Evolutionary conservation across 441 rosid genomes (phyloP), one percentile per base, ranked within the genome.

Genomic region (Sinapis alba): DNA sequence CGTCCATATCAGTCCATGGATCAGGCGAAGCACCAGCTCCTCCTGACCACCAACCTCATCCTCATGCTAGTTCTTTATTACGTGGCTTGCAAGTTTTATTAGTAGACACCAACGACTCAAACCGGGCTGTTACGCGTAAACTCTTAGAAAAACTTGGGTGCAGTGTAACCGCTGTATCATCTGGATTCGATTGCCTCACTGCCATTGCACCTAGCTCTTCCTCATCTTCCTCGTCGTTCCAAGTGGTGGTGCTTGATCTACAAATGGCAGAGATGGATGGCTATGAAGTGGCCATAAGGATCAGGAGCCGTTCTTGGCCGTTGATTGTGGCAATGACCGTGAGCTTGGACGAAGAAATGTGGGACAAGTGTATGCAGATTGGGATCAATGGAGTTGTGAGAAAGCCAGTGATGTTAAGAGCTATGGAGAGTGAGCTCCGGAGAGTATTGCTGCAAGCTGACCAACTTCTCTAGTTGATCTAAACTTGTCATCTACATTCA

Each of bases 91-190:
- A 88, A 74, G 88, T 96, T 47, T 64, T 96, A 65, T 78, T 96
- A n/a, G 94, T 88, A 1, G 98, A 96, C 65, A 79, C 87, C 12
- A 95, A 93, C 53, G 91, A 89, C 54, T 69, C 82, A 21, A 93
- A 90, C 84, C 78, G 93, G 24, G 89, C 87, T 1, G 97, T 96
- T 78, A 91, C 96, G 0, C 80, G 86, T 73, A 91, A 87, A 80
- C 87, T 89, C 36, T 90, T 96, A 11, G 93, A 90, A 78, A 96
- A 87, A 83, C 84, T 96, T 1, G 98, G 99, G 16, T 95, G 97
- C 82, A 72, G 7, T 19, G 97, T 93, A 24, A 75, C 86, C 67
- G 77, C 86, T 0, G 93, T 89, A 38, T 78, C 92, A 20, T 87
- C 98, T 9, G 99, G 96, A 43, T 83, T 82, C 23, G 97, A 91